Conservation (phyloP, 768 basidiomycete species). For the Tulasnella sp. region DNA sequence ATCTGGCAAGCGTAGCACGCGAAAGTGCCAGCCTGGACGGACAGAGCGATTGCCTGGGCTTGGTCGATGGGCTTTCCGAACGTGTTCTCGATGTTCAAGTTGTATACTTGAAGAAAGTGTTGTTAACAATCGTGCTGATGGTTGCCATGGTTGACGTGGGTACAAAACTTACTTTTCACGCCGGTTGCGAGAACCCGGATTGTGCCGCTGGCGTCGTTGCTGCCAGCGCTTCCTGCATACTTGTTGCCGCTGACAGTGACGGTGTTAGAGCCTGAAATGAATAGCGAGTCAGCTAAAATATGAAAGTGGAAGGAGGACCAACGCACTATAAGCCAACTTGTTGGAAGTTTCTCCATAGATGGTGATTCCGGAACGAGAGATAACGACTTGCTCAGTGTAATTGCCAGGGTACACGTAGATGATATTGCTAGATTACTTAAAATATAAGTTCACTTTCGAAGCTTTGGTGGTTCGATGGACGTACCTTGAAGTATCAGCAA, state of each 20-base stretch:
- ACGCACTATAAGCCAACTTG: background rate
- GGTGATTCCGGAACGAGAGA: constrained; percentile 13
- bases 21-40: constrained; percentile 14
- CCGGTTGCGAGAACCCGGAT: constrained; percentile 21
- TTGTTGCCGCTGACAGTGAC: constrained; percentile 19
- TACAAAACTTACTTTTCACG: constrained; percentile 12
- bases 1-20: constrained; percentile 18
- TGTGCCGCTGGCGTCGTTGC: constrained; percentile 23
- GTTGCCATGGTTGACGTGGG: background rate
- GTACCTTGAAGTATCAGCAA: constrained; percentile 15
- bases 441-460: background rate
- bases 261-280: background rate
- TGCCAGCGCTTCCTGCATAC: constrained; percentile 23
- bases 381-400: constrained; percentile 16
- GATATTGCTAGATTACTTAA: background rate
- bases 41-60: constrained; percentile 21
- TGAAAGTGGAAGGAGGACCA: too few relatives aligned
- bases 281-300: background rate
- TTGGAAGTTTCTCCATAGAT: background rate
- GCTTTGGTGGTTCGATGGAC: background rate
- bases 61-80: constrained; percentile 14
- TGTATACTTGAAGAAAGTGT: constrained; percentile 8
- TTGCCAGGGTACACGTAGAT: constrained; percentile 14
- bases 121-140: background rate
- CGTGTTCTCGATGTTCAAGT: constrained; percentile 21